phyloP scores from a whole-genome alignment of 805 yeast species.

The Candida gorgasii region DNA sequence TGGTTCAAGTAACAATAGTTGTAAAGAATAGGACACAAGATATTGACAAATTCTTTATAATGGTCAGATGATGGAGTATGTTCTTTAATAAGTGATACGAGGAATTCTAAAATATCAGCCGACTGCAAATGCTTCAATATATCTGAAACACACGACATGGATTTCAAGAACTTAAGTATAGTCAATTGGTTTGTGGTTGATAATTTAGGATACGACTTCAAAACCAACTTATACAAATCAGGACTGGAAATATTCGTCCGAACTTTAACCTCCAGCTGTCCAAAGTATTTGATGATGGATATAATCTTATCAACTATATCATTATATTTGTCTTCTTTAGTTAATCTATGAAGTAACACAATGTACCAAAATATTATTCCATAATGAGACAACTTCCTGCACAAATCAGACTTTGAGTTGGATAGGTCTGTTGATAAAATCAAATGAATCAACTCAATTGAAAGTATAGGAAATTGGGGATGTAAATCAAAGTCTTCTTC shows the following conservation, averaged over 20 bases:
- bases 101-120: constrained; percentile 46
- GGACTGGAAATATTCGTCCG: constrained; percentile 37
- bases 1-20: constrained; percentile 53
- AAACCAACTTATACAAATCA: constrained; percentile 42
- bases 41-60: constrained; percentile 43
- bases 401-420: constrained; percentile 42
- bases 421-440: constrained; percentile 37
- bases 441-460: constrained; percentile 37
- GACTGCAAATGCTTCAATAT: constrained; percentile 30
- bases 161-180: constrained; percentile 46
- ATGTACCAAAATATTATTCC: constrained; percentile 47
- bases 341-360: constrained; percentile 35
- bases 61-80: constrained; percentile 28
- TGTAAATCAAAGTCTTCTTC: constrained; percentile 45
- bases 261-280: constrained; percentile 49
- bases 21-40: constrained; percentile 50
- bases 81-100: constrained; percentile 32
- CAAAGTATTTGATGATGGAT: constrained; percentile 41
- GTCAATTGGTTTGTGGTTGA: constrained; percentile 32
- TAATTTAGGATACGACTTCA: constrained; percentile 38
- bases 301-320: constrained; percentile 31
- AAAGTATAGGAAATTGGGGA: constrained; percentile 38
- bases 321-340: constrained; percentile 10
- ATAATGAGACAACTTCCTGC: constrained; percentile 42
- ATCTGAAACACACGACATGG: constrained; percentile 40